A percentile compares a stretch with the other conserved stretches of the same genome.
Conservation (phyloP, 2,329 filamentous ascomycete genomes). For the Fusarium domesticum region DNA sequence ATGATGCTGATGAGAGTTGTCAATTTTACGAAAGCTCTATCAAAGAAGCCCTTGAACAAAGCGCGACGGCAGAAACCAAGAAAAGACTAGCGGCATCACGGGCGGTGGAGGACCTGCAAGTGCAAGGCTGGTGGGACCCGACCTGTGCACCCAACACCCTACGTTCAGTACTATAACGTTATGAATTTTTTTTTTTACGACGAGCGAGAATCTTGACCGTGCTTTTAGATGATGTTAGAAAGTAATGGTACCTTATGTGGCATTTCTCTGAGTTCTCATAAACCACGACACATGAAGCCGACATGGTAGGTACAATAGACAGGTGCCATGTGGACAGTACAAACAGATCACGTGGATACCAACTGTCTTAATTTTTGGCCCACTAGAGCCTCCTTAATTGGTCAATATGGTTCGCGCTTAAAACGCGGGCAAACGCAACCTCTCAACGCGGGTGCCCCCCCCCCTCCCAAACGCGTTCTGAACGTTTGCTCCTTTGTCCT, state of each 20-base stretch:
- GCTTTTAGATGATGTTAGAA: too few relatives aligned
- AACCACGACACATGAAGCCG: too few relatives aligned
- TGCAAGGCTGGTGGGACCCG: conserved; percentile 9
- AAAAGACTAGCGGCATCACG: conserved; percentile 6
- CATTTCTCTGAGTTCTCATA: too few relatives aligned
- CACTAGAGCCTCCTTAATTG: conserved; percentile 9
- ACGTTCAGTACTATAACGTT: too few relatives aligned
- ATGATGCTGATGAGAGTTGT: conserved; percentile 15
- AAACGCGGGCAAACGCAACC: conserved; percentile 23
- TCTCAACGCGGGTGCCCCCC: conserved; percentile 31
- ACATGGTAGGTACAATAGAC: neutral
- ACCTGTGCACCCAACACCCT: too few relatives aligned
- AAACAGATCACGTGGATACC: too few relatives aligned
- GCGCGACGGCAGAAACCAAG: conserved; percentile 15
- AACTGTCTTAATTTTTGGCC: too few relatives aligned
- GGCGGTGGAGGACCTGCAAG: conserved; percentile 11
- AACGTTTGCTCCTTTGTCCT: conserved; percentile 12
- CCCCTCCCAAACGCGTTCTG: conserved; percentile 28
- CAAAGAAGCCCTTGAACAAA: conserved; percentile 22
- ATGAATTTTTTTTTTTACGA: too few relatives aligned
- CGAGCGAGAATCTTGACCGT: too few relatives aligned
- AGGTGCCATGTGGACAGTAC: neutral
- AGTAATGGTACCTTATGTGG: too few relatives aligned
- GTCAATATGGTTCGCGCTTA: neutral
- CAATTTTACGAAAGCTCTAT: conserved; percentile 23